Evolutionary conservation across 1,139 yeast genomes (phyloP).

Genomic region (Scheffersomyces stambukii): DNA sequence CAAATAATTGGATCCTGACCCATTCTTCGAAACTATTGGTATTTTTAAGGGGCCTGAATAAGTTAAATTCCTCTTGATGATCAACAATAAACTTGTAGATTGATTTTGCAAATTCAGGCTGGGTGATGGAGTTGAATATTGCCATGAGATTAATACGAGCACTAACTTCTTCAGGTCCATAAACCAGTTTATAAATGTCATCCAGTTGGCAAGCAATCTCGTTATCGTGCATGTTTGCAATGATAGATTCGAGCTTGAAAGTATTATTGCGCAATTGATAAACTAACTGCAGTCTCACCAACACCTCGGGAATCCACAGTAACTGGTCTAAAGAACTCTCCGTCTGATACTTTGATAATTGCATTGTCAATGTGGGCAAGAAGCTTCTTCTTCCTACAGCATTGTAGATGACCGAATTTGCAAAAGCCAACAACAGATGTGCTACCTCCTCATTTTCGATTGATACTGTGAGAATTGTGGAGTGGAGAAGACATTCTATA

Average conservation of each 20-base stretch:
- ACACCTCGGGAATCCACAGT: conserved; percentile 52
- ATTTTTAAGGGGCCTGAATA: conserved; percentile 48
- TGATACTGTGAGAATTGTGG: conserved; percentile 19
- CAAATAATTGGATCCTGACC: conserved; percentile 55
- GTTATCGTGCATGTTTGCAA: conserved; percentile 49
- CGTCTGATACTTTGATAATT: conserved; percentile 40
- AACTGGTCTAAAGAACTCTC: conserved; percentile 32
- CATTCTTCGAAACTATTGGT: conserved; percentile 70
- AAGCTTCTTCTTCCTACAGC: conserved; percentile 67
- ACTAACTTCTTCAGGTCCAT: conserved; percentile 60
- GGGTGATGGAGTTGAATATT: conserved; percentile 33
- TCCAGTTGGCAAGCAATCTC: conserved; percentile 13
- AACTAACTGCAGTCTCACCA: conserved; percentile 44
- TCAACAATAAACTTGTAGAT: conserved; percentile 42
- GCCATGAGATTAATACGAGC: conserved; percentile 50
- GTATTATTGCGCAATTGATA: conserved; percentile 54
- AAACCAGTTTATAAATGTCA: conserved; percentile 44
- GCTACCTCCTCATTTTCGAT: conserved; percentile 17
- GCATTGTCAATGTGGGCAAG: conserved; percentile 53
- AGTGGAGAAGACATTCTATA: conserved; percentile 41
- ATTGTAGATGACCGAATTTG: conserved; percentile 41
- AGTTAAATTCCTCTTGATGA: conserved; percentile 32
- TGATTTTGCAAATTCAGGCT: conserved; percentile 29
- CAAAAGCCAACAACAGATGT: conserved; percentile 36
- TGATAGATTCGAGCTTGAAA: conserved; percentile 56